Evolutionary conservation across 768 basidiomycete species (phyloP).

Genomic region (Russula vinacea): DNA sequence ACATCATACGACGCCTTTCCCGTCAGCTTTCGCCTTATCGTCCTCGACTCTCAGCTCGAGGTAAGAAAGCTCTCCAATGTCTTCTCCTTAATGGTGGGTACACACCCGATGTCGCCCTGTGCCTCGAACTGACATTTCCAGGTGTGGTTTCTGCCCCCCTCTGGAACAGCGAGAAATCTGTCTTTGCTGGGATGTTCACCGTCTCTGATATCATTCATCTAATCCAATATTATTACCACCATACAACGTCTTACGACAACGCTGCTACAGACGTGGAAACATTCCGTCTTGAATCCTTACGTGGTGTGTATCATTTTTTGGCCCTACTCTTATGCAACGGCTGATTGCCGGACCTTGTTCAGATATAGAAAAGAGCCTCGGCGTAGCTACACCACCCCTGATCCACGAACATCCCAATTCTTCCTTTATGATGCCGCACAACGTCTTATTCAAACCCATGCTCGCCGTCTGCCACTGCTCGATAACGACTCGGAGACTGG

Average conservation of each 20-base stretch:
- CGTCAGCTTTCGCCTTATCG: constrained; percentile 93
- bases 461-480: constrained; percentile 88
- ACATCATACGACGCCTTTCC: constrained; percentile 96
- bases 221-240: constrained; percentile 98
- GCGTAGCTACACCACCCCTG: constrained; percentile 89
- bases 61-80: constrained; percentile 91
- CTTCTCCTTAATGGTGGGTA: constrained; percentile 70
- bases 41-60: constrained; percentile 91
- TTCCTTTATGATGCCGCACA: constrained; percentile 89
- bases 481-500: constrained; percentile 92
- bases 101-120: constrained; percentile 4
- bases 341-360: constrained; percentile 20
- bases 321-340: constrained; percentile 7
- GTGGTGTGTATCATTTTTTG: constrained; percentile 55
- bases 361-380: constrained; percentile 93
- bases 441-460: constrained; percentile 91
- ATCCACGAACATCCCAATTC: constrained; percentile 84
- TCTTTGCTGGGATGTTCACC: constrained; percentile 97
- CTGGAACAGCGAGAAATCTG: constrained; percentile 93
- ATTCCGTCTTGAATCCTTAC: constrained; percentile 80
- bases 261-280: constrained; percentile 90
- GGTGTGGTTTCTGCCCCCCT: constrained; percentile 97
- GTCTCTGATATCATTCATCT: constrained; percentile 99
- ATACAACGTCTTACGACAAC: constrained; percentile 73
- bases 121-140: constrained; percentile 36